Evolutionary conservation across 345 rosid genomes (phyloP).

Genomic region (Citrus australasica): DNA sequence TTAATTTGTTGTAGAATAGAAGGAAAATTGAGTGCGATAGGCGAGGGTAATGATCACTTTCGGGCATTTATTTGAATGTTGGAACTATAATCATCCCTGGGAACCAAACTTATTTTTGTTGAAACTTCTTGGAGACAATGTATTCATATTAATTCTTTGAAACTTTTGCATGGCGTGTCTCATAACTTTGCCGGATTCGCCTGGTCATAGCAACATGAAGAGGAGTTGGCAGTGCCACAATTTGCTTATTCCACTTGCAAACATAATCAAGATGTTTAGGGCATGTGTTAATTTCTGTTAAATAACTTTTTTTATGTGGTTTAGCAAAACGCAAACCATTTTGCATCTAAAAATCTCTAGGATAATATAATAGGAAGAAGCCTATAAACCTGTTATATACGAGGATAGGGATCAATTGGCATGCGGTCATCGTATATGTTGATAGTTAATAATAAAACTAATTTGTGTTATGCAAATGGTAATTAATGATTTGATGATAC

Average conservation of each 20-base stretch:
- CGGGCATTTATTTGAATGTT: neutral
- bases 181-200: neutral
- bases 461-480: too few relatives aligned
- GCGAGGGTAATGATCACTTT: neutral
- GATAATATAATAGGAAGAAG: too few relatives aligned
- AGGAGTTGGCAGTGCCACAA: neutral
- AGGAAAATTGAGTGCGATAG: neutral
- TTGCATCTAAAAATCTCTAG: too few relatives aligned
- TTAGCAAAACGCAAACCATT: neutral
- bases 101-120: neutral
- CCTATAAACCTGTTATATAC: too few relatives aligned
- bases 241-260: neutral
- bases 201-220: neutral
- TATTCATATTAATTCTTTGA: neutral
- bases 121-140: neutral
- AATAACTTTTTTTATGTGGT: neutral
- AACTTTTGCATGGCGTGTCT: neutral
- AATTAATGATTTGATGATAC: too few relatives aligned
- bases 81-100: neutral
- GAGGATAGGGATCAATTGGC: too few relatives aligned
- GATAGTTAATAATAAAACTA: too few relatives aligned
- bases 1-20: constrained; percentile 14
- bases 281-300: neutral
- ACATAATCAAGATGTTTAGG: neutral
- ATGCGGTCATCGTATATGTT: too few relatives aligned